phyloP scores from a whole-genome alignment of 495 filamentous ascomycete genomes.

The Tuber magnatum region DNA sequence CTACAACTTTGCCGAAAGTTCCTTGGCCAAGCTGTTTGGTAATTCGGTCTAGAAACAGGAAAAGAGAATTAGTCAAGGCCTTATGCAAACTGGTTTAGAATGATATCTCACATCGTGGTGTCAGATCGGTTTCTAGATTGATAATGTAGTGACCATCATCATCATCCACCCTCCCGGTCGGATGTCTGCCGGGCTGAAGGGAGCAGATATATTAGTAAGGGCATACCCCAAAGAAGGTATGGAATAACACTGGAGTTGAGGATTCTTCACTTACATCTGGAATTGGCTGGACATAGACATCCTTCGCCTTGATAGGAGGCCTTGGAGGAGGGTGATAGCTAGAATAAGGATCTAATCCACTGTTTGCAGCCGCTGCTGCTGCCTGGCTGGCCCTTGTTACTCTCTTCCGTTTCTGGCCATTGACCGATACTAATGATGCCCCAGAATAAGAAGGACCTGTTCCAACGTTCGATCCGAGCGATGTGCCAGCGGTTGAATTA shows the following conservation, averaged over 20 bases:
- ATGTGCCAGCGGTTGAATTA: slow-evolving; percentile 79
- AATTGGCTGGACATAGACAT: slow-evolving; percentile 76
- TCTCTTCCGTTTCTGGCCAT: slow-evolving; percentile 80
- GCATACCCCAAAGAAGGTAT: slow-evolving; percentile 11
- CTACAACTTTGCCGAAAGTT: slow-evolving; percentile 96
- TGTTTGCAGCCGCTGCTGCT: slow-evolving; percentile 43
- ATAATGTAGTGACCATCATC: slow-evolving; percentile 97
- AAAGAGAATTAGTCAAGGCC: slow-evolving; percentile 38
- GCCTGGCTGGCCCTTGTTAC: slow-evolving; percentile 49
- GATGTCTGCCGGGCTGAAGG: slow-evolving; percentile 27
- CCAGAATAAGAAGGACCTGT: slow-evolving; percentile 51
- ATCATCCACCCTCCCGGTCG: slow-evolving; percentile 67
- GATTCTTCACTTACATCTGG: slow-evolving; percentile 63
- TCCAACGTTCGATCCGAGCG: slow-evolving; percentile 66
- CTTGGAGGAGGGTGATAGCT: slow-evolving; percentile 78
- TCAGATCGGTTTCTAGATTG: slow-evolving; percentile 69
- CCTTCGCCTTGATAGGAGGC: slow-evolving; percentile 82
- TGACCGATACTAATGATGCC: slow-evolving; percentile 12
- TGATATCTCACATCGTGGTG: slow-evolving; percentile 71
- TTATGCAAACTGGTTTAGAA: slow-evolving; percentile 13
- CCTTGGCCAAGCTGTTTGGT: slow-evolving; percentile 84
- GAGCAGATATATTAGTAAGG: slow-evolving; percentile 3
- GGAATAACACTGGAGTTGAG: slow-evolving; percentile 17
- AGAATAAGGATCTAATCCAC: slow-evolving; percentile 60
- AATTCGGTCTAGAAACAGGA: slow-evolving; percentile 62